Conservation (phyloP, 345 rosid genomes). For the Viola odorata region DNA sequence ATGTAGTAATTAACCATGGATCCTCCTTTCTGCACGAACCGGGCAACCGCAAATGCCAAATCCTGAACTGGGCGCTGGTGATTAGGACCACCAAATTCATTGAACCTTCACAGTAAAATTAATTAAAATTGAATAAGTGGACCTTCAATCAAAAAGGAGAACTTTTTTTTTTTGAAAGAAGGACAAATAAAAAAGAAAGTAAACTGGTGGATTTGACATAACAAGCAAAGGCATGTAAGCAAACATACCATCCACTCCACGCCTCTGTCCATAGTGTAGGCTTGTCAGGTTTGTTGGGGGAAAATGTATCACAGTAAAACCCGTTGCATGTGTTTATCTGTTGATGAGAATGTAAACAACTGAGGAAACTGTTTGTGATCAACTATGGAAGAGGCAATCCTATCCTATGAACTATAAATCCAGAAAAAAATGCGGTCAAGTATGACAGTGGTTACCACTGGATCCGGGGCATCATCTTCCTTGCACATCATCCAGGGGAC, state of each 20-base stretch:
- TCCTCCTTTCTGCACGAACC: conserved; percentile 95
- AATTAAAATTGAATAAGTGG: not conserved
- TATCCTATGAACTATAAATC: not conserved
- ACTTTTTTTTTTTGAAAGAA: not conserved
- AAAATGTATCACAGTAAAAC: conserved; percentile 94
- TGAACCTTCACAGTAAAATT: conserved; percentile 50
- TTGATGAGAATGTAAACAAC: not conserved
- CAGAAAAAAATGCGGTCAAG: not conserved
- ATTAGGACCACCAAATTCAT: conserved; percentile 90
- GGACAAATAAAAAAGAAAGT: not conserved
- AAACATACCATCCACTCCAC: conserved; percentile 94
- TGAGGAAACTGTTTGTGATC: not conserved
- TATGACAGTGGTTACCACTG: conserved; percentile 51
- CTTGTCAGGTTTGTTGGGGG: conserved; percentile 92
- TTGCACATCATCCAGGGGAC: conserved; percentile 99
- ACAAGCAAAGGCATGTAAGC: conserved; percentile 2
- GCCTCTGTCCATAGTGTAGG: conserved; percentile 98
- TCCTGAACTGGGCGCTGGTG: conserved; percentile 95
- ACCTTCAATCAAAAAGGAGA: not conserved
- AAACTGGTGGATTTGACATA: not conserved
- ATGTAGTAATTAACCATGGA: conserved; percentile 93
- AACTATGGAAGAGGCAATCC: not conserved
- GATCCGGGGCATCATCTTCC: conserved; percentile 99
- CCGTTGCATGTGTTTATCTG: conserved; percentile 99
- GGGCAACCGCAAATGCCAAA: conserved; percentile 93